Evolutionary conservation across 495 filamentous ascomycete genomes (phyloP).

Genomic region (Jackrogersella minutella): DNA sequence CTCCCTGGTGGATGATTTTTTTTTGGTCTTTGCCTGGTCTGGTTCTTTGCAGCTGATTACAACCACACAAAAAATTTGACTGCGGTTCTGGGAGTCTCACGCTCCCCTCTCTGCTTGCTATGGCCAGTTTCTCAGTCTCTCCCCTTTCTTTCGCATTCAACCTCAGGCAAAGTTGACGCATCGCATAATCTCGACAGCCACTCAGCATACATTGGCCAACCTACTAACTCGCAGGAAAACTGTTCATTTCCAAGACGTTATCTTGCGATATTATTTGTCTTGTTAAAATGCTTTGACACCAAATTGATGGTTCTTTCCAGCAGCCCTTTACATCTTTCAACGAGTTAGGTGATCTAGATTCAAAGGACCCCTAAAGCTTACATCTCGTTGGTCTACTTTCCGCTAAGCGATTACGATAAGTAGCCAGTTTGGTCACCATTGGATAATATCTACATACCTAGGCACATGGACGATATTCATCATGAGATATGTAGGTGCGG

Average conservation of each 20-base stretch:
- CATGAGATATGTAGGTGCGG: background rate
- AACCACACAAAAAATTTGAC: constrained; percentile 39
- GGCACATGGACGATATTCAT: background rate
- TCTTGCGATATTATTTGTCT: background rate
- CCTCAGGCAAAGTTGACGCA: background rate
- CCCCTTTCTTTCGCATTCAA: constrained; percentile 36
- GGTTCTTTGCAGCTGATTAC: constrained; percentile 48
- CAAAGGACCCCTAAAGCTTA: background rate
- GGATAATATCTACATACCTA: constrained; percentile 17
- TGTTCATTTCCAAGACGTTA: background rate
- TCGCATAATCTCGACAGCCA: constrained; percentile 2
- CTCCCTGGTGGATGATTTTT: constrained; percentile 30
- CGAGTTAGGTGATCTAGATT: background rate
- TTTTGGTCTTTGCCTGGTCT: constrained; percentile 41
- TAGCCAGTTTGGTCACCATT: constrained; percentile 1
- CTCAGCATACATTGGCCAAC: background rate
- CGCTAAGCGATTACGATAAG: constrained; percentile 11
- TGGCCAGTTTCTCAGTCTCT: constrained; percentile 34
- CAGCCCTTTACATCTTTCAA: background rate
- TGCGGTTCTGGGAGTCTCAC: constrained; percentile 42
- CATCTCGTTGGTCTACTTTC: background rate
- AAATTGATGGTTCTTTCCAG: background rate
- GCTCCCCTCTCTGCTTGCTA: constrained; percentile 33
- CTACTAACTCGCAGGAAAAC: background rate
- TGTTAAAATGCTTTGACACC: background rate